These are phyloP conservation scores for Debaryomyces robertsiae DNA, from an alignment of 1,139 yeast species.

Conservation along the genomic window DNA sequence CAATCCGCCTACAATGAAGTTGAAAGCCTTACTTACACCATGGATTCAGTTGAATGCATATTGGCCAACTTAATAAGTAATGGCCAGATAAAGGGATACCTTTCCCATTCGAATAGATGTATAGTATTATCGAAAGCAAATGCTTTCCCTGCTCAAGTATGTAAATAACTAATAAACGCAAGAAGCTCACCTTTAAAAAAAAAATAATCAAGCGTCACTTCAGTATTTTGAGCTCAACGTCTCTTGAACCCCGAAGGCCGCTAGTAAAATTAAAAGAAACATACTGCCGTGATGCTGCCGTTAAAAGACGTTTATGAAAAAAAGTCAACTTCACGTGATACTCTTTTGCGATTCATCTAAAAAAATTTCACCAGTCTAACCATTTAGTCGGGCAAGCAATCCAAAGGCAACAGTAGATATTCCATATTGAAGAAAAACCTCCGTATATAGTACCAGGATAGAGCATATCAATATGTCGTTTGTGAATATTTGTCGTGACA, in stretches of 20 bases:
- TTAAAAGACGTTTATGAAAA: too few species aligned
- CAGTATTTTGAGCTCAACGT: too few species aligned
- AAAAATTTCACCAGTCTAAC: constrained; percentile 9
- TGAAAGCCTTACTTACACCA: constrained; percentile 17
- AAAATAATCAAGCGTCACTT: too few species aligned
- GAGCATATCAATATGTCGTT: constrained; percentile 62
- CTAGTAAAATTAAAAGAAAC: too few species aligned
- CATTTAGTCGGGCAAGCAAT: background rate
- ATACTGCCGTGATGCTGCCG: too few species aligned
- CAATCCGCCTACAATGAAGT: constrained; percentile 17
- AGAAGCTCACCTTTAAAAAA: too few species aligned
- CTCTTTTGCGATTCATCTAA: constrained; percentile 6
- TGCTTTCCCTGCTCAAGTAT: constrained; percentile 59
- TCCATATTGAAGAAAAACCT: background rate
- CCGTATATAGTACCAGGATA: background rate
- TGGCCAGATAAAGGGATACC: constrained; percentile 76
- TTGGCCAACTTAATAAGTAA: constrained; percentile 66
- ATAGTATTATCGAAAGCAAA: constrained; percentile 75
- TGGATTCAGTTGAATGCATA: constrained; percentile 69
- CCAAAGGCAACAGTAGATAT: background rate
- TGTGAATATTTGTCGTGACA: constrained; percentile 94
- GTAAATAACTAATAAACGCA: constrained; percentile 4
- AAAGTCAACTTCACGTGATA: constrained; percentile 5
- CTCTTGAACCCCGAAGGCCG: too few species aligned
- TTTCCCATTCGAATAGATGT: constrained; percentile 74